Conservation (phyloP, 768 basidiomycete species). For the Leccinellum albellum region DNA sequence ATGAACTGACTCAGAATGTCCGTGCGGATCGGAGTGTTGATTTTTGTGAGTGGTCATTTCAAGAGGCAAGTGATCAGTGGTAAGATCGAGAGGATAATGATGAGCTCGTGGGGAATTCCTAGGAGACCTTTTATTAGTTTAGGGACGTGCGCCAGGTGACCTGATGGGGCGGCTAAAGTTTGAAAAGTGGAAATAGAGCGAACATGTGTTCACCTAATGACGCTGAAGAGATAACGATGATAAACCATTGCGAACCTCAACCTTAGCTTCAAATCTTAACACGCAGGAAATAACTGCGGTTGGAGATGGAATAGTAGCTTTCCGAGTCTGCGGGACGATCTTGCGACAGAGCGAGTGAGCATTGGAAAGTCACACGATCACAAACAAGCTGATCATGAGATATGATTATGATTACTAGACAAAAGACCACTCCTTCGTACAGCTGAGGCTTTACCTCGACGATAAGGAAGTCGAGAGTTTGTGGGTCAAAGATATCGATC, state of each 20-base stretch:
- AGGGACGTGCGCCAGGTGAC: conserved; percentile 4
- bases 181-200: conserved; percentile 3
- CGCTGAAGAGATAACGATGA: conserved; percentile 20
- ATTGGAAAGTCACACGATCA: background rate
- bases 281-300: background rate
- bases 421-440: background rate
- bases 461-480: background rate
- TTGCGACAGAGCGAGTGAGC: background rate
- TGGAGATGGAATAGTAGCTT: background rate
- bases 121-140: conserved; percentile 14
- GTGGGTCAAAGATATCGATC: background rate
- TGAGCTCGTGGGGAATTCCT: background rate
- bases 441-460: background rate
- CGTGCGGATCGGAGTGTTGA: background rate
- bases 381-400: background rate
- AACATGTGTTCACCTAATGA: conserved; percentile 4
- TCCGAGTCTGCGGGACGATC: background rate
- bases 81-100: background rate
- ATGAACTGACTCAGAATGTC: background rate
- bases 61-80: background rate
- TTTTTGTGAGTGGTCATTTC: background rate
- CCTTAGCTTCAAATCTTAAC: background rate
- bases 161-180: conserved; percentile 7
- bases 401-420: background rate
- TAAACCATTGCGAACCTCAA: background rate